Percentiles rank a stretch among this genome's conserved stretches.
These are phyloP conservation scores for Penicillium verhagenii DNA, from an alignment of 495 filamentous ascomycete genomes.

Conservation along the genomic window DNA sequence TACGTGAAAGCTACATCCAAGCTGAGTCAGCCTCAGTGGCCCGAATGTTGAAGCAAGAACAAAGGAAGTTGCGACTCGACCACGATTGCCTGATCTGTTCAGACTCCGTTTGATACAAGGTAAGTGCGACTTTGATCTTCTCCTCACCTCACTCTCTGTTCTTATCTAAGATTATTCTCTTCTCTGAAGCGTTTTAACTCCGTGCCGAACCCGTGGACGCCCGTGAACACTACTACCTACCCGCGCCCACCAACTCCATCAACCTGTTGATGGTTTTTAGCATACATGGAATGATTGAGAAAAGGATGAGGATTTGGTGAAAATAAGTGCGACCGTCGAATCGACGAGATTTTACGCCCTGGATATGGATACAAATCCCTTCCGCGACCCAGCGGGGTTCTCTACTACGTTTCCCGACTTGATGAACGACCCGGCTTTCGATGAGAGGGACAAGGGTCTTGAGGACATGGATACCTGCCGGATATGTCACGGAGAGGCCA, in stretches of 20 bases:
- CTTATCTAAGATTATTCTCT: background rate
- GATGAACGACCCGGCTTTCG: slow-evolving; percentile 65
- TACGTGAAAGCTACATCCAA: background rate
- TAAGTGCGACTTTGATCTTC: background rate
- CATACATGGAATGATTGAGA: slow-evolving; percentile 1
- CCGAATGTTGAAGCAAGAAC: background rate
- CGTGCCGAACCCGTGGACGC: background rate
- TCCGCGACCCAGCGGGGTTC: slow-evolving; percentile 16
- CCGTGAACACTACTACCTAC: background rate
- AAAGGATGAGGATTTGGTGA: slow-evolving; percentile 27
- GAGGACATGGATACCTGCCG: slow-evolving; percentile 78
- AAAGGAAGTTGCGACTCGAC: slow-evolving; percentile 9
- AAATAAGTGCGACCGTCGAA: slow-evolving; percentile 20
- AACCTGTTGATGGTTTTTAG: background rate
- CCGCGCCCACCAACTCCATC: background rate
- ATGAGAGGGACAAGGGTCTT: slow-evolving; percentile 38
- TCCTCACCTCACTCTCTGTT: background rate
- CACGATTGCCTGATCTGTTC: background rate
- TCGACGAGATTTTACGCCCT: slow-evolving; percentile 23
- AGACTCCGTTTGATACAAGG: background rate
- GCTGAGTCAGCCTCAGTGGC: background rate
- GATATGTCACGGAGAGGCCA: slow-evolving; percentile 90
- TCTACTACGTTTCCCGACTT: slow-evolving; percentile 56
- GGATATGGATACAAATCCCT: slow-evolving; percentile 23
- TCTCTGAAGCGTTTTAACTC: background rate